Evolutionary conservation across 352 stramenopile genomes (phyloP), one percentile per base, ranked within the genome.

Genomic region (Phytophthora hibernalis): DNA sequence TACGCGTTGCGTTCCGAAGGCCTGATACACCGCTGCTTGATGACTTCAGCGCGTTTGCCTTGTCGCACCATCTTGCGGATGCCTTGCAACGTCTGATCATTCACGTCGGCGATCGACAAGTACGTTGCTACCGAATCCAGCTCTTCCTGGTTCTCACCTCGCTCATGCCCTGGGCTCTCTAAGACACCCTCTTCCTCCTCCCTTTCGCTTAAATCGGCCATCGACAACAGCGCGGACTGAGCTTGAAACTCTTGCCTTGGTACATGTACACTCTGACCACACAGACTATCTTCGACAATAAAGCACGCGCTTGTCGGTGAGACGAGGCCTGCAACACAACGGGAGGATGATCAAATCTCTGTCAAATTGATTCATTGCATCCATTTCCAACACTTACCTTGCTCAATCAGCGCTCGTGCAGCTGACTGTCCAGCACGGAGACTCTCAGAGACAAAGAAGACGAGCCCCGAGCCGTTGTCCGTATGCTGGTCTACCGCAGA

Each of bases 21-120:
- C 40, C 58, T 50, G 13, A 55, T 82, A 77, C 16, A 88, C 53
- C n/a, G 54, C 59, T n/a, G 44, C 56, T 31, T 93, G 85, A 92
- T 77, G 11, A 30, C 30, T 0, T 53, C 51, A 1, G 67, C 21
- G 1, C 62, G 42, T n/a, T 47, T 49, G 1, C 74, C 80, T 18
- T 59, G 57, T 1, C 81, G 79, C 37, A 90, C n/a, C 22, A 80
- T 59, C 47, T 76, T 50, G 43, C 85, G 85, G 20, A 92, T 73
- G 2, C 54, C 57, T 58, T 90, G 80, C 5, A 93, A 61, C 9
- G 85, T 72, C 13, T 66, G 47, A 54, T 93, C 85, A 20, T 65
- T 79, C 11, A 83, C 61, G 51, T 91, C 83, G 2, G 72, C 68
- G 11, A 90, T 38, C 20, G 84, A 93, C 7, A 91, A 57, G 31